Base-by-base conservation (phyloP, 2,329 filamentous ascomycete species). In the Reticulascus tulasneorum region DNA sequence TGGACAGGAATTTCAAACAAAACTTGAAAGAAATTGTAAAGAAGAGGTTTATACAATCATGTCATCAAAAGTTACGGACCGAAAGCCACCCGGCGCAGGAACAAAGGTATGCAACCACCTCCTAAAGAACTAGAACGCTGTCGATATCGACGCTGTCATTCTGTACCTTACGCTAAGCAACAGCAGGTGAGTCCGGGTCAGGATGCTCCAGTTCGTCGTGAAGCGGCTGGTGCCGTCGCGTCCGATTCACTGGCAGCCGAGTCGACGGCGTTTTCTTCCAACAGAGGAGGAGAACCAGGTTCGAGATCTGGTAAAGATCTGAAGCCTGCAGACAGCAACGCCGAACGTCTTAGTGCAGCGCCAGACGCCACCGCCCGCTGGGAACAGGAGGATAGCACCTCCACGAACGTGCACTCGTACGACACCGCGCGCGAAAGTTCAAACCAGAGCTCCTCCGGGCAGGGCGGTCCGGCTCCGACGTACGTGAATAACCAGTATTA, bases 171-270 rank as follows among this genome's bases (percentile, higher is more conserved):
- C 18, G 19, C 42, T 49, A 25, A 51, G n/a, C 38, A 37, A 31
- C 18, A 5, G n/a, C 34, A 78, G 67, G 73, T 76, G 42, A 61
- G 60, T 13, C 59, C 60, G 28, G 66, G 69, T 37, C 45, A 58
- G 40, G 59, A 73, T 29, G 67, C 75, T 28, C 73, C 77, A 19
- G 37, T 52, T 1, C 73, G 69, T 40, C 56, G 65, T 12, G 86
- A 93, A 58, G 64, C 71, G 11, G 66, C 82, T 6, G 87, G 87
- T 34, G 51, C 68, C 18, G 71, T 91, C 2, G 63, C 73, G 28
- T 66, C 73, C 11, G 84, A 84, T 60, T 91, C 85, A 7, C 78
- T 94, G 6, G 87, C 87, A 9, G 82, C 79, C 40, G 82, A 91
- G 52, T 93, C 86, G 71, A 71, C 38, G 85, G 84, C 46, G 64